Evolutionary conservation across 129 eudicot species (phyloP), one percentile per base, ranked within the genome.

Genomic region (Apium graveolens): DNA sequence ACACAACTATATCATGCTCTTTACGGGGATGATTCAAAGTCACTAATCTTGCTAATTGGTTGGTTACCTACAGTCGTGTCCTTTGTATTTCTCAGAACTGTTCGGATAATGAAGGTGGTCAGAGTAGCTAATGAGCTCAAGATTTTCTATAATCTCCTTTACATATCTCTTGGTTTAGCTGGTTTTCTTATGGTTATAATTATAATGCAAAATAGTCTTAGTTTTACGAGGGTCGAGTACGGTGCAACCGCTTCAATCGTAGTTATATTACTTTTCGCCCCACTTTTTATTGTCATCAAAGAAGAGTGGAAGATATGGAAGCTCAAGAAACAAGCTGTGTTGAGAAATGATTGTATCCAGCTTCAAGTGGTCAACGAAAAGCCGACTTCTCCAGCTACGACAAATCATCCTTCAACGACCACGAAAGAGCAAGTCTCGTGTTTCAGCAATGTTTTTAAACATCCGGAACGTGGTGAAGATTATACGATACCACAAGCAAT

Each of bases 391-490:
- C 51, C 35, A 27, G 76, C 55, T 24, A 45, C 17, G 51, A 26
- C 0, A 1, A 13, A 13, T 26, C 31, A 38, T 42, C 3, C 76
- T 42, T 11, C 51, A 21, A 14, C 8, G 4, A 41, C 49, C 44
- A 11, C 29, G 13, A 12, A 42, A 24, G 75, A 86, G n/a, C 55
- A 78, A 35, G 82, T 41, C 53, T 82, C 96, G 9, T 93, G 92
- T 76, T 84, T 80, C 73, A 74, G 51, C 37, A 80, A 83, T 26
- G 85, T 79, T n/a, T 86, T 93, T 46, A 62, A 70, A 11, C 97
- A 90, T 7, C 98, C 98, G 3, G 86, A 79, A 18, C 84, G 93
- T 79, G 98, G 98, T 0, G 98, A 93, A 0, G 95, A 93, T 48
- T 89, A 60, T 82, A 91, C 89, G 13, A 93, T 93, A 12, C 71